Percentiles rank a stretch among this genome's conserved stretches.
These are phyloP conservation scores for Hippophae tibetana DNA, from an alignment of 306 rosid genomes.

Conservation along the genomic window DNA sequence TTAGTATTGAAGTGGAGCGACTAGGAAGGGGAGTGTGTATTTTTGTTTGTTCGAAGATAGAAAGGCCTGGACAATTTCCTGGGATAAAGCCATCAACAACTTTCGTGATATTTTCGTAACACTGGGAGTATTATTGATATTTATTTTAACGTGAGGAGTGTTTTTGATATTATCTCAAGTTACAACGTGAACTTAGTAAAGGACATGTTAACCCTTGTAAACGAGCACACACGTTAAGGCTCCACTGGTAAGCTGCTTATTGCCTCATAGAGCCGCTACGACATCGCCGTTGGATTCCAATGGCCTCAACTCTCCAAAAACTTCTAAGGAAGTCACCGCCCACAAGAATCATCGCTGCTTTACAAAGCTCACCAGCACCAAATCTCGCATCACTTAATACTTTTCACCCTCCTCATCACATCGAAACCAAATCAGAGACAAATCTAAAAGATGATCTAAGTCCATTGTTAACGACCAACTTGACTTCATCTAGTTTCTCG, in stretches of 20 bases:
- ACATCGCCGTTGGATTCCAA: constrained; percentile 12
- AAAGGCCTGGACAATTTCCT: too few species aligned
- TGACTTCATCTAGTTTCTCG: constrained; percentile 13
- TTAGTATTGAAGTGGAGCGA: too few species aligned
- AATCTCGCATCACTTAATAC: constrained; percentile 15
- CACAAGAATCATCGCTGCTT: constrained; percentile 24
- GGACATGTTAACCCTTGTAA: neutral
- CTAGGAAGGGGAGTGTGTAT: too few species aligned
- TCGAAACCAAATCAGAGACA: constrained; percentile 9
- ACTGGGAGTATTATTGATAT: too few species aligned
- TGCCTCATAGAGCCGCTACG: neutral
- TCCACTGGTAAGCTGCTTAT: too few species aligned
- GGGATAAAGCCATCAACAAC: too few species aligned
- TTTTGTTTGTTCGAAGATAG: too few species aligned
- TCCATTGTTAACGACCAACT: constrained; percentile 4
- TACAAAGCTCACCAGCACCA: constrained; percentile 11
- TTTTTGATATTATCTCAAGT: too few species aligned
- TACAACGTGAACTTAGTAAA: neutral
- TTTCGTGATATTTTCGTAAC: too few species aligned
- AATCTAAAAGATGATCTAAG: constrained; percentile 5
- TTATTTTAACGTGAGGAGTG: too few species aligned
- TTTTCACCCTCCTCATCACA: constrained; percentile 11
- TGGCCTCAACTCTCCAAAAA: constrained; percentile 58
- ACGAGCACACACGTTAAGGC: neutral
- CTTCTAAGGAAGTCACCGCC: constrained; percentile 35